Evolutionary conservation across 163 green algal species (phyloP).

Genomic region (Coccomyxa subellipsoidea): DNA sequence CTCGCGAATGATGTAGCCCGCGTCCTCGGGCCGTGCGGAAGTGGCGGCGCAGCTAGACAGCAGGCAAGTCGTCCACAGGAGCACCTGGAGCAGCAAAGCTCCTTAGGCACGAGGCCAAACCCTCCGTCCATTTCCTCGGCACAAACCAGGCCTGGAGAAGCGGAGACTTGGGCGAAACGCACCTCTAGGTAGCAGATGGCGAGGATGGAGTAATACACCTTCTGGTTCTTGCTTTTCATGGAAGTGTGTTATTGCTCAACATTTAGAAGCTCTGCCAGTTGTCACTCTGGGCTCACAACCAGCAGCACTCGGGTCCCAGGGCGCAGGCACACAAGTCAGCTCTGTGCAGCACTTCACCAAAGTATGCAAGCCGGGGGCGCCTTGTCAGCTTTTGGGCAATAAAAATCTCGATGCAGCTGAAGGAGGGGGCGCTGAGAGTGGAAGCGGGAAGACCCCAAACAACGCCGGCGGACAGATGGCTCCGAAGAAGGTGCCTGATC

Average conservation of each 20-base stretch:
- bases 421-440: not conserved
- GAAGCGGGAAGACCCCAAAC: not conserved
- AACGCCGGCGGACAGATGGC: too few species aligned
- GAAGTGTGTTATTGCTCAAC: not conserved
- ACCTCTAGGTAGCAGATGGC: slow-evolving; percentile 53
- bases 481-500: too few species aligned
- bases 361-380: not conserved
- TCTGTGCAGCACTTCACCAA: too few species aligned
- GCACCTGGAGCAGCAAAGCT: slow-evolving; percentile 29
- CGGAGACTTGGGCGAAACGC: not conserved
- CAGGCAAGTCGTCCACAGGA: slow-evolving; percentile 55
- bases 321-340: not conserved
- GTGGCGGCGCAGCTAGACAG: slow-evolving; percentile 33
- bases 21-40: slow-evolving; percentile 34
- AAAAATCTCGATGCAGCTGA: not conserved
- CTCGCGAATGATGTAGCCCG: slow-evolving; percentile 44
- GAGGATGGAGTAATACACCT: slow-evolving; percentile 36
- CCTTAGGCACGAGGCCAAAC: not conserved
- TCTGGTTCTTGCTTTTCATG: slow-evolving; percentile 25
- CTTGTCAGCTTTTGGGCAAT: not conserved
- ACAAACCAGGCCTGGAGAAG: not conserved
- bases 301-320: not conserved
- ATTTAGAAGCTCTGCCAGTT: not conserved
- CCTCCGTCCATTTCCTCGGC: not conserved
- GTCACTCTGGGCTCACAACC: not conserved